These are phyloP conservation scores for Pichia sp. DNA, from an alignment of 1,139 yeast species.

Conservation along the genomic window DNA sequence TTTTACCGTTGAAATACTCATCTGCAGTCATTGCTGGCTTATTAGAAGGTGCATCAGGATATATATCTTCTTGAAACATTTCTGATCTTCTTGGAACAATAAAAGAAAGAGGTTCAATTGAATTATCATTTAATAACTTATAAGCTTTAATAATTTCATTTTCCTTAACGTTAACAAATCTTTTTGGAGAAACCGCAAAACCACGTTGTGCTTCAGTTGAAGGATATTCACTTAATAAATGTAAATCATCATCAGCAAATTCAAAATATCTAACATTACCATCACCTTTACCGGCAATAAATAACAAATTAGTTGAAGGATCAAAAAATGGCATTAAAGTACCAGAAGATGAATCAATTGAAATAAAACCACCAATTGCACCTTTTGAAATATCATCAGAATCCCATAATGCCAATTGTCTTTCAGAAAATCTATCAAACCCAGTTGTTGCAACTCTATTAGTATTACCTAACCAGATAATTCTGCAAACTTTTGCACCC, in stretches of 20 bases:
- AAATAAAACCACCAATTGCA: slow-evolving; percentile 81
- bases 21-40: slow-evolving; percentile 71
- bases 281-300: slow-evolving; percentile 96
- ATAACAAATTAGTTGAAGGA: slow-evolving; percentile 69
- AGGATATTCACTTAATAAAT: slow-evolving; percentile 76
- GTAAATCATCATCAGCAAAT: slow-evolving; percentile 73
- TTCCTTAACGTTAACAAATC: slow-evolving; percentile 68
- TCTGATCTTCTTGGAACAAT: slow-evolving; percentile 92
- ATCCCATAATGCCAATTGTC: slow-evolving; percentile 95
- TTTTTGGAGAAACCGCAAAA: slow-evolving; percentile 81
- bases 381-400: slow-evolving; percentile 66
- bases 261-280: slow-evolving; percentile 94
- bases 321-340: slow-evolving; percentile 89
- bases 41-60: slow-evolving; percentile 82
- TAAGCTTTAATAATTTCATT: slow-evolving; percentile 78
- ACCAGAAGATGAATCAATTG: slow-evolving; percentile 87
- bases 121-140: slow-evolving; percentile 77
- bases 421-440: slow-evolving; percentile 83
- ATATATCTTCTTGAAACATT: slow-evolving; percentile 85
- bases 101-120: slow-evolving; percentile 85
- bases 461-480: slow-evolving; percentile 82
- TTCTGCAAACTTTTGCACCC: slow-evolving; percentile 87
- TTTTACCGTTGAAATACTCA: slow-evolving; percentile 77
- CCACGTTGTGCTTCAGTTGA: slow-evolving; percentile 96
- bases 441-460: slow-evolving; percentile 94